These are phyloP conservation scores for Rhododendron henanense DNA, from an alignment of 148 eudicot species.

Conservation along the genomic window DNA sequence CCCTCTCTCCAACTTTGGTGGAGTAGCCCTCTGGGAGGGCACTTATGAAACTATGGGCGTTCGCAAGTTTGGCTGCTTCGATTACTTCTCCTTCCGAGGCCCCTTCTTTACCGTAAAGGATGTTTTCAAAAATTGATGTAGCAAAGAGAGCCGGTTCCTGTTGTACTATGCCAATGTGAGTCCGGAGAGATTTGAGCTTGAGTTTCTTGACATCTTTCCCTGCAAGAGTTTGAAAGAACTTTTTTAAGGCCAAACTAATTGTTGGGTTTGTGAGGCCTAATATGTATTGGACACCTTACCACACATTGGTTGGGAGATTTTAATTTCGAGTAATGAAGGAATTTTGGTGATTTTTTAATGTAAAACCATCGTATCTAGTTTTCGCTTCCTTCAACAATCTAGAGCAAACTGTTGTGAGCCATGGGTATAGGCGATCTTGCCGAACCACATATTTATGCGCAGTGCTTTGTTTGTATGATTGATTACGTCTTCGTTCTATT, in stretches of 20 bases:
- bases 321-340: background rate
- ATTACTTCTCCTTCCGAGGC: conserved; percentile 26
- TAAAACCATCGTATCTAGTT: background rate
- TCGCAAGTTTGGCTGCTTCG: conserved; percentile 88
- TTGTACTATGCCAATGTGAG: conserved; percentile 85
- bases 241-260: background rate
- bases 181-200: conserved; percentile 78
- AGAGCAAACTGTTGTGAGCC: background rate
- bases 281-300: background rate
- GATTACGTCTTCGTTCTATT: background rate
- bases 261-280: background rate
- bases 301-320: background rate
- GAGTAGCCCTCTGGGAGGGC: conserved; percentile 89
- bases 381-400: background rate
- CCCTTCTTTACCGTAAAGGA: conserved; percentile 93
- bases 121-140: conserved; percentile 83
- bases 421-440: background rate
- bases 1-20: conserved; percentile 86
- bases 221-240: conserved; percentile 10
- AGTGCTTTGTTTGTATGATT: background rate
- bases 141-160: conserved; percentile 93
- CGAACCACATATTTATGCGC: background rate
- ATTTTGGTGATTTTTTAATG: background rate
- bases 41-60: conserved; percentile 84
- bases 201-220: conserved; percentile 82